Conservation (phyloP, 2,329 filamentous ascomycete genomes). For the Fonsecaea monophora region DNA sequence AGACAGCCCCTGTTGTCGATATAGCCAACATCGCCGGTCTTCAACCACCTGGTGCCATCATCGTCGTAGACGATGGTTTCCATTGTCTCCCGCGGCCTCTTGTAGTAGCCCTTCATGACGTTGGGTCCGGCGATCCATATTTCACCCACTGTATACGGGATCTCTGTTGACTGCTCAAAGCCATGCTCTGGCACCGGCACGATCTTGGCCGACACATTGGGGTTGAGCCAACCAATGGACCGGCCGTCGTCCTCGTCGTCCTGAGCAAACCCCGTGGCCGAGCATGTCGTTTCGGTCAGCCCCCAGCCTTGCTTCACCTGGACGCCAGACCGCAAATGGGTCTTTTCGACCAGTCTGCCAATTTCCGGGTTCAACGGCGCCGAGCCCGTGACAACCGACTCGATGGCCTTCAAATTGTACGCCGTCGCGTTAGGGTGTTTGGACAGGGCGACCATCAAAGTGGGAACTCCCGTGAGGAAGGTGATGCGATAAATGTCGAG, state of each 20-base stretch:
- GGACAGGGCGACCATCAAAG: neutral
- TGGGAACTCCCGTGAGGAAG: constrained; percentile 19
- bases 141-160: constrained; percentile 54
- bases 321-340: constrained; percentile 11
- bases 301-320: constrained; percentile 36
- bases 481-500: constrained; percentile 18
- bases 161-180: neutral
- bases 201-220: constrained; percentile 21
- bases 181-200: neutral
- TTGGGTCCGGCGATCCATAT: constrained; percentile 79
- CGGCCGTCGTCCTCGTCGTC: constrained; percentile 16
- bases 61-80: constrained; percentile 69
- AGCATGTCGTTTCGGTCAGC: constrained; percentile 37
- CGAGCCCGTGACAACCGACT: constrained; percentile 18
- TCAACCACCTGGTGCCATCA: constrained; percentile 55
- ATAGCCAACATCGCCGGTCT: constrained; percentile 70
- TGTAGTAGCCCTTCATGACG: constrained; percentile 77
- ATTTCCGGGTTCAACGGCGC: constrained; percentile 17
- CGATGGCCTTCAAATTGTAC: constrained; percentile 17
- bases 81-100: constrained; percentile 71
- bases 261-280: constrained; percentile 18
- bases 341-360: constrained; percentile 19
- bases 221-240: constrained; percentile 22
- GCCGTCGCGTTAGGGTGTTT: constrained; percentile 11
- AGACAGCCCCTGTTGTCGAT: constrained; percentile 62